Base-by-base conservation (phyloP, 805 yeast species). In the Metschnikowia drakensbergensis region DNA sequence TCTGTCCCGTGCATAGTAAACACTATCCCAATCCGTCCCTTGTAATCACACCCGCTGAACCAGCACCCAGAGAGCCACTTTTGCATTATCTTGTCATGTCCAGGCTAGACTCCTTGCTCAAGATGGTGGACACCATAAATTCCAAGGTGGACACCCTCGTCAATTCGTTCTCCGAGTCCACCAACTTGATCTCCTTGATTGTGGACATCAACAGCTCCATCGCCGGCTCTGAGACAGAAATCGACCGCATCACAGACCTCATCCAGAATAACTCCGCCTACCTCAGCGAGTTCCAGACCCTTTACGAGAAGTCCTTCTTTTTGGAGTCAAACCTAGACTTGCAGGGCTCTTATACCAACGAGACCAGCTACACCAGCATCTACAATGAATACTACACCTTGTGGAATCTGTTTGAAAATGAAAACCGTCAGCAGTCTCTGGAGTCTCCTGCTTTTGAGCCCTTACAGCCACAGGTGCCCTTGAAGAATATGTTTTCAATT, bases 321-420 rank as follows among this genome's bases (percentile, higher is more conserved):
- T 59, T 72, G 31, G 76, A 72, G 52, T 60, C 69, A 10, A 65
- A 60, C 48, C 44, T 71, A 42, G 58, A 54, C 29, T 32, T 57
- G 23, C 69, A 69, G 46, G 76, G 71, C 53, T 35, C 38, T 13
- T 48, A 61, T 30, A 66, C 74, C 46, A 69, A 66, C 51, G 63
- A 59, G 41, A 61, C 65, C 22, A 58, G 66, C 4, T 64, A 63
- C 50, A 63, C 60, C 39, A 66, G 59, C 39, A 54, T 72, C 42
- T 47, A 54, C 27, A 51, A 47, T 28, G 76, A 72, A 51, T 69
- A 59, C 52, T 49, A 55, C 7, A 54, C 52, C 42, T 54, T 71
- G 33, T 54, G 64, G 48, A 48, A 52, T 41, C 60, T 42, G 40
- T 53, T 49, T 38, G 53, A 51, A 9, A 27, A 8, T 23, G 50